Evolutionary conservation across 2,329 filamentous ascomycete genomes (phyloP).

Genomic region (Penicillium sp.): DNA sequence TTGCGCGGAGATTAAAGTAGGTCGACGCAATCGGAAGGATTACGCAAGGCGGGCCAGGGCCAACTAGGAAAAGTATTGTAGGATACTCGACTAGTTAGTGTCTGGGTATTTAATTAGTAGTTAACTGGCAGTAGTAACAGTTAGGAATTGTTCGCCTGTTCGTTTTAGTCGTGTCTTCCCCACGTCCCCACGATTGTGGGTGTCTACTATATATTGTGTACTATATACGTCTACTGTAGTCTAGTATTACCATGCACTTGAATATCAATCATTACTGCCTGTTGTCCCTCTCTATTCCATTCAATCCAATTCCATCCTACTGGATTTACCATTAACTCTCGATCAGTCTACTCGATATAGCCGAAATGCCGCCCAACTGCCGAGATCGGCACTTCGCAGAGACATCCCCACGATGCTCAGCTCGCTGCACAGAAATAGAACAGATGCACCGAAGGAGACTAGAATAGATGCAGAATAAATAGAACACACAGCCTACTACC

Average conservation of each 20-base stretch:
- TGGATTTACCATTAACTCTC: too few relatives aligned
- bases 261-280: too few relatives aligned
- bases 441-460: too few relatives aligned
- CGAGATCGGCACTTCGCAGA: slow-evolving; percentile 11
- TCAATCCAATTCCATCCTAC: background rate
- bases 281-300: too few relatives aligned
- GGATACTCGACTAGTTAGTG: too few relatives aligned
- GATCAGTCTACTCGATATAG: background rate
- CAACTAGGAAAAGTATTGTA: too few relatives aligned
- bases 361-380: background rate
- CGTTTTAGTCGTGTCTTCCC: slow-evolving; percentile 17
- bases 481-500: too few relatives aligned
- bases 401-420: background rate
- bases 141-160: background rate
- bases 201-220: too few relatives aligned
- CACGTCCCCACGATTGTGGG: slow-evolving; percentile 20
- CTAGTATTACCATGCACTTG: too few relatives aligned
- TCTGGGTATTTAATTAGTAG: background rate
- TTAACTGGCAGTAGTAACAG: background rate
- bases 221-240: too few relatives aligned
- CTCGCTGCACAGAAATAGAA: too few relatives aligned
- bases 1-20: too few relatives aligned
- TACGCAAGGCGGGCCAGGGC: slow-evolving; percentile 15
- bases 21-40: slow-evolving; percentile 16
- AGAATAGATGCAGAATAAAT: background rate